Evolutionary conservation across 2,329 filamentous ascomycete genomes (phyloP).

Genomic region (Aspergillus tamarii): DNA sequence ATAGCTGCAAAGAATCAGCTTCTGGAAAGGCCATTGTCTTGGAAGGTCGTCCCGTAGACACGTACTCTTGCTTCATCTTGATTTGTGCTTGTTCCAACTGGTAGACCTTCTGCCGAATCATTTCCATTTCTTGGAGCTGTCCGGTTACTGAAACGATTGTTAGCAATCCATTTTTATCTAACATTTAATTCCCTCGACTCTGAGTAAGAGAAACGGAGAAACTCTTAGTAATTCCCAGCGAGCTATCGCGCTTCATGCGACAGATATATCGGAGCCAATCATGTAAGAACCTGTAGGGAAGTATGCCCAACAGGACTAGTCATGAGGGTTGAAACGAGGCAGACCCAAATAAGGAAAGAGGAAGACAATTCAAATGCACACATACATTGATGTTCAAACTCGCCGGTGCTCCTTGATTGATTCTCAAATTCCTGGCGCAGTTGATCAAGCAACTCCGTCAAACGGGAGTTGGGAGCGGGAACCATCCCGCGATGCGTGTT

Average conservation of each 20-base stretch:
- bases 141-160: slow-evolving; percentile 67
- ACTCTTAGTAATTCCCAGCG: not conserved
- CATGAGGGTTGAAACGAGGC: not conserved
- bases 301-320: not conserved
- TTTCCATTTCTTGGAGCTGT: slow-evolving; percentile 93
- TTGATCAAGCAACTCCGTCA: slow-evolving; percentile 90
- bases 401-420: slow-evolving; percentile 77
- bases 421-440: slow-evolving; percentile 89
- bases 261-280: not conserved
- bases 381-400: slow-evolving; percentile 93
- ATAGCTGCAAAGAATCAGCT: slow-evolving; percentile 63
- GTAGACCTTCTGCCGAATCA: slow-evolving; percentile 91
- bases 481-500: slow-evolving; percentile 83
- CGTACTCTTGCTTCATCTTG: slow-evolving; percentile 87
- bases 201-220: not conserved
- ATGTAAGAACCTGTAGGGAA: not conserved
- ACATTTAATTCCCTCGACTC: too few species aligned
- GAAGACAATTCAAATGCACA: slow-evolving; percentile 30
- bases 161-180: not conserved
- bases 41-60: slow-evolving; percentile 19
- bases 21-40: slow-evolving; percentile 8
- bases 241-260: not conserved
- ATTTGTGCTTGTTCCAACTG: slow-evolving; percentile 89
- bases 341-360: not conserved
- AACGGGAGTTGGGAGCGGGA: slow-evolving; percentile 69